phyloP scores from a whole-genome alignment of 208 protist species.

The Acanthamoeba healyi region DNA sequence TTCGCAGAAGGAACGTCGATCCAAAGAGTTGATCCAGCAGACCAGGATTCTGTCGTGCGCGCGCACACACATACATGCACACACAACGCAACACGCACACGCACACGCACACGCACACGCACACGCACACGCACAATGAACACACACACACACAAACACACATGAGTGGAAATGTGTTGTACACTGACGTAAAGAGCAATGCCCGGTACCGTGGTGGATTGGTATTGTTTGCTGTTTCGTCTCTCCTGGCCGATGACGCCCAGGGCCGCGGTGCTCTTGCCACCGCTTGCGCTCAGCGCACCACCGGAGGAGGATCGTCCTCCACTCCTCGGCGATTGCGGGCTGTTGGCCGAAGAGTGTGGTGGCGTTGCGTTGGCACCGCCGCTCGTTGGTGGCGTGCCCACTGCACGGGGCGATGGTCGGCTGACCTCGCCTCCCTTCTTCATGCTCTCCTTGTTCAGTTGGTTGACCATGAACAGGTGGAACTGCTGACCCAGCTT shows the following conservation, averaged over 20 bases:
- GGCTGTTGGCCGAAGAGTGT: neutral
- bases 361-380: neutral
- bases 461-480: constrained; percentile 86
- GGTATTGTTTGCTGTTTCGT: neutral
- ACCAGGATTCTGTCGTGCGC: constrained; percentile 9
- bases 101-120: no score
- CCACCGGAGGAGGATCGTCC: neutral
- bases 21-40: constrained; percentile 81
- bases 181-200: no score
- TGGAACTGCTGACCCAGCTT: constrained; percentile 84
- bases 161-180: no score
- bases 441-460: constrained; percentile 82
- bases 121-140: no score
- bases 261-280: neutral
- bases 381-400: neutral
- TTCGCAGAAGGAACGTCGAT: constrained; percentile 66
- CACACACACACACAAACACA: no score
- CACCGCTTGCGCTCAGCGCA: neutral
- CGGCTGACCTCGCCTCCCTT: neutral
- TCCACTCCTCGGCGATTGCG: neutral
- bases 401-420: neutral
- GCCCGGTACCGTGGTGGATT: neutral
- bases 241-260: constrained; percentile 1
- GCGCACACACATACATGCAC: no score
- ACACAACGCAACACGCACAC: no score